Evolutionary conservation across 1,284 basidiomycete genomes (phyloP), one percentile per base, ranked within the genome.

Genomic region (Austroboletus olivaceoglutinosus): DNA sequence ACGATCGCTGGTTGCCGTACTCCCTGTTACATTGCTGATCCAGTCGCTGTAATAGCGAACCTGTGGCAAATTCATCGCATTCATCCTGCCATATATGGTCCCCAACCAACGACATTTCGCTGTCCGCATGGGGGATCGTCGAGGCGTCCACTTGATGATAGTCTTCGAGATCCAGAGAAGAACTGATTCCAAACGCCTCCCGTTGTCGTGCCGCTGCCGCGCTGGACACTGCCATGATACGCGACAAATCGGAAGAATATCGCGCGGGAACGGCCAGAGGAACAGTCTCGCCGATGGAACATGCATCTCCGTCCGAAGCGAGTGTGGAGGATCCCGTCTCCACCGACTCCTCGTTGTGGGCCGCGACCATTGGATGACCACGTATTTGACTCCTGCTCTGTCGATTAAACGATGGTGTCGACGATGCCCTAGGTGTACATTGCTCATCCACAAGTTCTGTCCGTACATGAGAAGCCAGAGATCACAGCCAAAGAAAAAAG

Each of bases 41-140:
- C 34, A 81, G 54, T 29, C 71, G 71, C 50, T 71, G 72, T 53
- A 86, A 77, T 16, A 85, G 63, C 30, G 73, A 78, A 52, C 81
- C 76, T 0, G 82, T 82, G 10, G 74, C 77, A 29, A 69, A 60
- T 37, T 72, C 73, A 8, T 73, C 70, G 12, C 63, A 63, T 31
- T 69, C 64, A 21, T 66, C 63, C 31, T 59, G 72, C 76, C 77
- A 80, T 21, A 67, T 56, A 10, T 67, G 64, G 41, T 73, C 72
- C 15, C 70, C 73, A 1, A 80, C 60, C n/a, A 78, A 76, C 0
- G 77, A 79, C 39, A 70, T 41, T n/a, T 74, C 70, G 45, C 82
- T 85, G 12, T 80, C 77, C 0, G 69, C 68, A 41, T 73, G 72
- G 2, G 75, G 62, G 22, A 81, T 54, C 18, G 48, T 52, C 34